Conservation (phyloP, 345 rosid species). For the Pistacia atlantica region DNA sequence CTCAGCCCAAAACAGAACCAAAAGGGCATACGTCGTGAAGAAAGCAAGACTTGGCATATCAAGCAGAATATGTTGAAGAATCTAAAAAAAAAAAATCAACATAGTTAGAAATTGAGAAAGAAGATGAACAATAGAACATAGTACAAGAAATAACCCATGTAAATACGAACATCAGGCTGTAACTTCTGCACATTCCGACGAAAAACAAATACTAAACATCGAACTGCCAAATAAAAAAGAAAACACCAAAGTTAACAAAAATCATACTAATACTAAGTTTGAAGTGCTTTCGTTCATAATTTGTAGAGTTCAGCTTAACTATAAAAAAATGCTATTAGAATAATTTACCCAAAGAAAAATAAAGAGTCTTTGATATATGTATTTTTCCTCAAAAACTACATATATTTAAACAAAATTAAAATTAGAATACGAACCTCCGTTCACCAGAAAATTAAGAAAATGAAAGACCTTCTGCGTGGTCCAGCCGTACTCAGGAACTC, state of each 20-base stretch:
- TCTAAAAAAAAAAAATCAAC: not conserved
- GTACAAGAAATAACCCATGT: not conserved
- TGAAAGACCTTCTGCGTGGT: conserved; percentile 71
- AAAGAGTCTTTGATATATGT: too few species aligned
- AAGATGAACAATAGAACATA: not conserved
- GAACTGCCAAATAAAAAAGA: conserved; percentile 43
- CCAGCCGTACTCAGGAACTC: conserved; percentile 98
- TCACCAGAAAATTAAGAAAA: conserved; percentile 88
- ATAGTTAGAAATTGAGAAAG: conserved; percentile 15
- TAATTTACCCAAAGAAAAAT: too few species aligned
- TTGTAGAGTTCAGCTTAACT: too few species aligned
- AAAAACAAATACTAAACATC: conserved; percentile 65
- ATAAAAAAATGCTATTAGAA: too few species aligned
- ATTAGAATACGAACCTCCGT: conserved; percentile 60
- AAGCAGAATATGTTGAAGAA: conserved; percentile 34
- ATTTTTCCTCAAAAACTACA: not conserved
- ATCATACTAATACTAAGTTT: conserved; percentile 25
- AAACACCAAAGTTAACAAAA: not conserved
- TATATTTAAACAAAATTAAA: not conserved
- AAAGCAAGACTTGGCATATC: conserved; percentile 89
- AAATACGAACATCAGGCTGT: conserved; percentile 52
- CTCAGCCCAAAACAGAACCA: conserved; percentile 97
- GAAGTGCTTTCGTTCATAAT: not conserved
- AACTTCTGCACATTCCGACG: conserved; percentile 63
- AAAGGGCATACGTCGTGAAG: conserved; percentile 78